Evolutionary conservation across 768 basidiomycete species (phyloP).

Genomic region (Trametes cubensis): DNA sequence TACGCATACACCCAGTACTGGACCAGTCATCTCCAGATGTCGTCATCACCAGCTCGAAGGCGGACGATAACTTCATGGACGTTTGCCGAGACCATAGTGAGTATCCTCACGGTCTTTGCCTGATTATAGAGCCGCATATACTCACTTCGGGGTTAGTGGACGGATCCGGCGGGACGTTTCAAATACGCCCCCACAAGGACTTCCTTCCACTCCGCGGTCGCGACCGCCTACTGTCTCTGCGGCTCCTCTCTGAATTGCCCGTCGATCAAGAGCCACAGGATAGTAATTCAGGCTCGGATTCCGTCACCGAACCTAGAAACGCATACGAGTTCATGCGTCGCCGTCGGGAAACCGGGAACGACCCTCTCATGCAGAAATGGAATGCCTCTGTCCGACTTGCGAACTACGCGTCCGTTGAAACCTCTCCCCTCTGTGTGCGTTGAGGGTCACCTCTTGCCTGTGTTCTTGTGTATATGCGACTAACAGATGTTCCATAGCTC

Average conservation of each 20-base stretch:
- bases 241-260: constrained; percentile 59
- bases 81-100: constrained; percentile 62
- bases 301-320: constrained; percentile 47
- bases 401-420: constrained; percentile 78
- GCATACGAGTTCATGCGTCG: constrained; percentile 78
- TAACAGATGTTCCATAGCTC: constrained; percentile 50
- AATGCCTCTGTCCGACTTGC: constrained; percentile 79
- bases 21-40: constrained; percentile 79
- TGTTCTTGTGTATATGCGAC: neutral
- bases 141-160: constrained; percentile 50
- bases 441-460: too few species aligned
- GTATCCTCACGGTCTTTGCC: constrained; percentile 20
- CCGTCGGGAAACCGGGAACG: constrained; percentile 48
- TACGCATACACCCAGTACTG: constrained; percentile 57
- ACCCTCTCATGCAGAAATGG: constrained; percentile 69
- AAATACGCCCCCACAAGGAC: constrained; percentile 82
- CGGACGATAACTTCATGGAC: constrained; percentile 78
- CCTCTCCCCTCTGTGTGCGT: constrained; percentile 78
- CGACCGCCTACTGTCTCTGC: constrained; percentile 67
- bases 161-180: constrained; percentile 56
- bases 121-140: constrained; percentile 30
- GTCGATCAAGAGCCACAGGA: constrained; percentile 35
- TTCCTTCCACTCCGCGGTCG: constrained; percentile 70
- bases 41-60: constrained; percentile 78
- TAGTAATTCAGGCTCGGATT: constrained; percentile 42